phyloP scores from a whole-genome alignment of 257 asterid species.

The Dorcoceras hygrometricum region DNA sequence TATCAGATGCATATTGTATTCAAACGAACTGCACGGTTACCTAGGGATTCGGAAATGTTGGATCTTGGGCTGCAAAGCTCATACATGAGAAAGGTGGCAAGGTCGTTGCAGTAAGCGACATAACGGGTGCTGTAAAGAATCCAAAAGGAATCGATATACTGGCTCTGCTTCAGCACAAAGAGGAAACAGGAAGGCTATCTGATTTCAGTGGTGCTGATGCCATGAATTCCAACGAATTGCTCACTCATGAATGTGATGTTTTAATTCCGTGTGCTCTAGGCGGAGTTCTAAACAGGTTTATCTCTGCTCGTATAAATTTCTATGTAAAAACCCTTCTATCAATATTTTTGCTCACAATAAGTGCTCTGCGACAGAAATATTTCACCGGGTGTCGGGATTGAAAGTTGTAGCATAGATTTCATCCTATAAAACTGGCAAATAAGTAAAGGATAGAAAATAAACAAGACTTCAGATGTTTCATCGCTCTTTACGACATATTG shows the following conservation, averaged over 20 bases:
- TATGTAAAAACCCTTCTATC: too few relatives aligned
- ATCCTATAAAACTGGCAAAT: too few relatives aligned
- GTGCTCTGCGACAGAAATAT: not conserved
- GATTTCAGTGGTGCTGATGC: slow-evolving; percentile 42
- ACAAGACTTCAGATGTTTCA: not conserved
- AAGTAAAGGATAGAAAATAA: too few relatives aligned
- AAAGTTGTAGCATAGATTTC: not conserved
- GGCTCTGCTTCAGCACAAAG: slow-evolving; percentile 61
- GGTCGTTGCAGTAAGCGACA: slow-evolving; percentile 79
- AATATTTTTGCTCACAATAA: not conserved
- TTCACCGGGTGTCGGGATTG: not conserved
- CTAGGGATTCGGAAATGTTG: slow-evolving; percentile 90
- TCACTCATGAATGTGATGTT: slow-evolving; percentile 76
- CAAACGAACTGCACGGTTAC: not conserved
- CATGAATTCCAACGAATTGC: slow-evolving; percentile 59
- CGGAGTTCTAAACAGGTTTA: slow-evolving; percentile 81
- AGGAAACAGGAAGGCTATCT: slow-evolving; percentile 44
- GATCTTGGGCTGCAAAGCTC: slow-evolving; percentile 73
- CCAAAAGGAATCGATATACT: slow-evolving; percentile 62
- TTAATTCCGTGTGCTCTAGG: slow-evolving; percentile 92
- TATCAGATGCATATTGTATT: not conserved
- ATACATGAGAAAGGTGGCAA: slow-evolving; percentile 85
- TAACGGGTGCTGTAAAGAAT: slow-evolving; percentile 78
- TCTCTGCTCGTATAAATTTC: not conserved
- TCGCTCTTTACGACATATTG: not conserved